A percentile compares a stretch with the other conserved stretches of the same genome.
phyloP scores from a whole-genome alignment of 352 stramenopile species.

The Poterioochromonas sp. region DNA sequence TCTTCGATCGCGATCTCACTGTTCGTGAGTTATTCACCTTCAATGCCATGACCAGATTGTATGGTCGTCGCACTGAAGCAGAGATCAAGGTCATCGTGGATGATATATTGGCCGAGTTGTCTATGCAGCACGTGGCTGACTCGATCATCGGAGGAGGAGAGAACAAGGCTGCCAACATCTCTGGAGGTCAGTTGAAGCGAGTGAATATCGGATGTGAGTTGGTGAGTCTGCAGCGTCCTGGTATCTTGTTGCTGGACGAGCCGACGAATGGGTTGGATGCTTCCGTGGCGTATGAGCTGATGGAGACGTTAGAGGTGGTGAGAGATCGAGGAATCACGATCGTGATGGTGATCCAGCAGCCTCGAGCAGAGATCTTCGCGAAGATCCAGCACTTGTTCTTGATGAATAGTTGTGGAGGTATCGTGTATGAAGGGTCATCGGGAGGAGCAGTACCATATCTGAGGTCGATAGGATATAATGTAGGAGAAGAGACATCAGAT shows the following conservation, averaged over 20 bases:
- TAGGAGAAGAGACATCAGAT: background rate
- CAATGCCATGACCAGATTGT: background rate
- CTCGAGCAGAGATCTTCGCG: background rate
- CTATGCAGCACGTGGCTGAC: background rate
- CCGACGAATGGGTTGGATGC: slow-evolving; percentile 2
- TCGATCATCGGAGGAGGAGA: slow-evolving; percentile 23
- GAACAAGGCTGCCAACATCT: slow-evolving; percentile 15
- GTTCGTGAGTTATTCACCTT: slow-evolving; percentile 1
- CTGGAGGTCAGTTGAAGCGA: slow-evolving; percentile 16
- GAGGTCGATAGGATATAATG: background rate
- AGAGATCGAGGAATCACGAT: background rate
- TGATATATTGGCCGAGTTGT: background rate
- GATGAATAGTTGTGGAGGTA: background rate
- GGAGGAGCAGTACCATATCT: background rate
- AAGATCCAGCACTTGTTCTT: slow-evolving; percentile 2
- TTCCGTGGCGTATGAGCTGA: background rate
- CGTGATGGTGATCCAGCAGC: background rate
- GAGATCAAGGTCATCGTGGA: background rate
- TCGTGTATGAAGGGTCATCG: background rate
- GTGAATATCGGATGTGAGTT: slow-evolving; percentile 25
- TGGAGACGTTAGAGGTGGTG: background rate
- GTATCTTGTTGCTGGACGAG: slow-evolving; percentile 18
- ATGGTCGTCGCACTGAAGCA: background rate
- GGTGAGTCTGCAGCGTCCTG: background rate
- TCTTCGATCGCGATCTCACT: slow-evolving; percentile 2